Percentiles rank a stretch among this genome's conserved stretches.
phyloP scores from a whole-genome alignment of 257 asterid species.

The Solanum dulcamara region DNA sequence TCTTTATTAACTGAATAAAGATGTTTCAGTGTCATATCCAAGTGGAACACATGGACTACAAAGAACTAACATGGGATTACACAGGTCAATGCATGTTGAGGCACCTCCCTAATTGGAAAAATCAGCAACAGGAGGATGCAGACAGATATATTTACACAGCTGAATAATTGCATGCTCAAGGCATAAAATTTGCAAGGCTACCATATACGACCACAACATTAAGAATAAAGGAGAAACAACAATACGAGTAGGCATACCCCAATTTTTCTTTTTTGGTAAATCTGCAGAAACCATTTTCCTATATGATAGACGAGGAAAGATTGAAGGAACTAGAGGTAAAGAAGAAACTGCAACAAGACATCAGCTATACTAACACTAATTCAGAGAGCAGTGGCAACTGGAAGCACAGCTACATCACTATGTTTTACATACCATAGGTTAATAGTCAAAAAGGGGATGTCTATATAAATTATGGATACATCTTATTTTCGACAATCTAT shows the following conservation, averaged over 20 bases:
- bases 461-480: neutral
- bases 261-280: neutral
- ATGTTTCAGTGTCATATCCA: neutral
- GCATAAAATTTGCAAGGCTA: neutral
- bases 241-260: neutral
- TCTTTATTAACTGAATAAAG: neutral
- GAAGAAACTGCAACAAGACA: neutral
- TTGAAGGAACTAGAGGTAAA: neutral
- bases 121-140: neutral
- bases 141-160: neutral
- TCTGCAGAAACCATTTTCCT: neutral
- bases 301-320: neutral
- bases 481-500: neutral
- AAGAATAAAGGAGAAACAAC: neutral
- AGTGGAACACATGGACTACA: neutral
- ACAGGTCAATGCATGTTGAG: neutral
- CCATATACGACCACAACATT: neutral
- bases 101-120: neutral
- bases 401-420: neutral
- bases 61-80: neutral
- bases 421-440: neutral
- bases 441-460: neutral
- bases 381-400: neutral
- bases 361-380: neutral
- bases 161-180: neutral